These are phyloP conservation scores for Macrophomina phaseolina DNA, from an alignment of 2,329 filamentous ascomycete species.

Conservation along the genomic window DNA sequence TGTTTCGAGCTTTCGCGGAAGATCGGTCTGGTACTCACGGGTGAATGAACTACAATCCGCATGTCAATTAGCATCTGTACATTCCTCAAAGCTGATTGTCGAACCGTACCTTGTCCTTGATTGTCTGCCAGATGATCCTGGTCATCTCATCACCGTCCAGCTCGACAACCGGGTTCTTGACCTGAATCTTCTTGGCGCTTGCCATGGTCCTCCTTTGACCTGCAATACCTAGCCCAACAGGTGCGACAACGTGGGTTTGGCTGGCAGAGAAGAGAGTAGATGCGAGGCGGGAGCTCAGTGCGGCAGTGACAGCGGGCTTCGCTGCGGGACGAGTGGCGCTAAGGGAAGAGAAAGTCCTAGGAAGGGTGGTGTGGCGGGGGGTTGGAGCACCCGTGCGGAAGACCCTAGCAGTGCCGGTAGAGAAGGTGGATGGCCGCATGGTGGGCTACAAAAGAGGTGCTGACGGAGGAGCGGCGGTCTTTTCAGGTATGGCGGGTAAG, in stretches of 20 bases:
- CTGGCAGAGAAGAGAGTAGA: conserved; percentile 12
- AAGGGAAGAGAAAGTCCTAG: conserved; percentile 23
- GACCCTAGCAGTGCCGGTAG: conserved; percentile 25
- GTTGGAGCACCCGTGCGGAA: conserved; percentile 12
- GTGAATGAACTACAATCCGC: conserved; percentile 72
- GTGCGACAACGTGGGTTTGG: conserved; percentile 4
- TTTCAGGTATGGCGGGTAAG: conserved; percentile 5
- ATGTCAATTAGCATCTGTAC: background rate
- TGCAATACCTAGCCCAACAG: conserved; percentile 15
- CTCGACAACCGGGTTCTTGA: conserved; percentile 98
- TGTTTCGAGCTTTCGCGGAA: background rate
- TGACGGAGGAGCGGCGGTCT: conserved; percentile 10
- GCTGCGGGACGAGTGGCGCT: conserved; percentile 8
- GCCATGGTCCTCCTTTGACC: conserved; percentile 42
- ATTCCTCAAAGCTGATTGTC: background rate
- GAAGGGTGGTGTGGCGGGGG: background rate
- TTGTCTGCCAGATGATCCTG: conserved; percentile 97
- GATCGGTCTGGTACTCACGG: conserved; percentile 55
- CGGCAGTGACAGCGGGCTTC: conserved; percentile 2
- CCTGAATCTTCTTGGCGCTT: conserved; percentile 85
- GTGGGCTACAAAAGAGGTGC: conserved; percentile 16
- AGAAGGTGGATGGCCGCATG: conserved; percentile 21
- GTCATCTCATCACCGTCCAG: conserved; percentile 97
- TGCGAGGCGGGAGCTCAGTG: conserved; percentile 18
- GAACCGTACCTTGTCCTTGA: conserved; percentile 81